A percentile compares a stretch with the other conserved stretches of the same genome.
Evolutionary conservation across 2,329 filamentous ascomycete species (phyloP).

Genomic region (Pseudonectria foliicola): DNA sequence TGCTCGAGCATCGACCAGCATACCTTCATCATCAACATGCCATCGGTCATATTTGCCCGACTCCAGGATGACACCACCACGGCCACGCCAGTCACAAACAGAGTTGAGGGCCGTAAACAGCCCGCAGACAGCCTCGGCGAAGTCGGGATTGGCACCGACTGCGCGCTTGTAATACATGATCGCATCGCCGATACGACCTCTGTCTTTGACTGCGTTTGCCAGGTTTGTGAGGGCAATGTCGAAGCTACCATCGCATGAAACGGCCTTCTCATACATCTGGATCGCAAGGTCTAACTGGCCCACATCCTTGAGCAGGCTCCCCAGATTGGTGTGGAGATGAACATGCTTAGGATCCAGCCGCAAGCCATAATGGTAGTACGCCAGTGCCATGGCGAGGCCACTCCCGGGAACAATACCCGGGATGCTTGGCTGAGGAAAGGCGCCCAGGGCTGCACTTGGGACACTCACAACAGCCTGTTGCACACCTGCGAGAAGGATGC

Average conservation of each 20-base stretch:
- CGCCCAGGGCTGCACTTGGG: conserved; percentile 5
- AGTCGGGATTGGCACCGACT: conserved; percentile 85
- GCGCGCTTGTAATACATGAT: conserved; percentile 88
- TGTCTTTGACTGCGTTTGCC: conserved; percentile 96
- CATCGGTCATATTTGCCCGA: conserved; percentile 74
- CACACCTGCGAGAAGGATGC: conserved; percentile 90
- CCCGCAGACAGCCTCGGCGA: conserved; percentile 94
- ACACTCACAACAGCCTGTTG: conserved; percentile 53
- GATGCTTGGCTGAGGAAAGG: conserved; percentile 37
- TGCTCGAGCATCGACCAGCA: conserved; percentile 66
- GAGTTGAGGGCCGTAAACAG: conserved; percentile 93
- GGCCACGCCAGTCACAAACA: conserved; percentile 87
- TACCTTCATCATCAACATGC: conserved; percentile 82
- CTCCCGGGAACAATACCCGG: conserved; percentile 80
- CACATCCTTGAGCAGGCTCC: conserved; percentile 91
- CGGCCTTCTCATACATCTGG: conserved; percentile 93
- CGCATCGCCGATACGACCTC: conserved; percentile 84
- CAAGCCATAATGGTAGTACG: conserved; percentile 93
- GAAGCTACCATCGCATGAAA: conserved; percentile 86
- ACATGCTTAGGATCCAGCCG: conserved; percentile 82
- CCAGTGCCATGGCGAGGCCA: conserved; percentile 77
- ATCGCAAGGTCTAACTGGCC: conserved; percentile 88
- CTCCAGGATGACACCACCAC: conserved; percentile 76
- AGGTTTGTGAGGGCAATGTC: conserved; percentile 96
- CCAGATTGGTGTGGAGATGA: conserved; percentile 93